Percentiles rank a stretch among this genome's conserved stretches.
phyloP scores from a whole-genome alignment of 2,329 filamentous ascomycete genomes.

The Fusarium chaquense region DNA sequence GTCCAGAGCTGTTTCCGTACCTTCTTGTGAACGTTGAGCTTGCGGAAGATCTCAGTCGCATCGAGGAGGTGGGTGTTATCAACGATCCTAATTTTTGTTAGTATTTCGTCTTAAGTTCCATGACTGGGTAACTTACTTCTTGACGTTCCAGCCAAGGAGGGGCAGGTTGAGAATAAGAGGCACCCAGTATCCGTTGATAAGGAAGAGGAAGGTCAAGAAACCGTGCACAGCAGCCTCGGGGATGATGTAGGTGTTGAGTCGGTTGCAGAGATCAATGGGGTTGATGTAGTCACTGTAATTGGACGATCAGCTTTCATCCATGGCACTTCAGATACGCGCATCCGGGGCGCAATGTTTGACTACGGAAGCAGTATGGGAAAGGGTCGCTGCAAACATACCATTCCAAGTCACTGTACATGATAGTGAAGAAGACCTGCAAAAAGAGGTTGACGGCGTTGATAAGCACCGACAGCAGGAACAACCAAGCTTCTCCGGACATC shows the following conservation, averaged over 20 bases:
- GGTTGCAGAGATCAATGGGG: slow-evolving; percentile 99
- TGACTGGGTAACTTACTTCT: slow-evolving; percentile 80
- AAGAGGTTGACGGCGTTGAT: slow-evolving; percentile 99
- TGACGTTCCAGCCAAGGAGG: slow-evolving; percentile 91
- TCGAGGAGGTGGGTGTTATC: slow-evolving; percentile 98
- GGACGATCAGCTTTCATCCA: slow-evolving; percentile 32
- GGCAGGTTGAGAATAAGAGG: slow-evolving; percentile 92
- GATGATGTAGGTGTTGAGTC: slow-evolving; percentile 99
- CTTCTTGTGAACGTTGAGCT: slow-evolving; percentile 99
- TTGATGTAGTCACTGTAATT: slow-evolving; percentile 94
- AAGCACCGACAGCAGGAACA: slow-evolving; percentile 96
- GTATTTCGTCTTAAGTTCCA: not conserved
- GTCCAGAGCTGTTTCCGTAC: slow-evolving; percentile 58
- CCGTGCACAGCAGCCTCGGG: slow-evolving; percentile 98
- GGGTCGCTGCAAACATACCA: slow-evolving; percentile 72
- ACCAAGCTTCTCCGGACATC: slow-evolving; percentile 98
- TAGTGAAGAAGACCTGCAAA: slow-evolving; percentile 99
- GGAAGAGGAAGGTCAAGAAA: slow-evolving; percentile 93
- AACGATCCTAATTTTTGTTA: slow-evolving; percentile 75
- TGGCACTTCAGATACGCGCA: slow-evolving; percentile 24
- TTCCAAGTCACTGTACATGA: slow-evolving; percentile 99
- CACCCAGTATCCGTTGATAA: slow-evolving; percentile 99
- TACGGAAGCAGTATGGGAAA: slow-evolving; percentile 10
- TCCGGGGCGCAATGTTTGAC: slow-evolving; percentile 33
- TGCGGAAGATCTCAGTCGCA: slow-evolving; percentile 98